A percentile compares a stretch with the other conserved stretches of the same genome.
These are phyloP conservation scores for Aureobasidium subglaciale DNA, from an alignment of 2,329 filamentous ascomycete species.

Conservation along the genomic window DNA sequence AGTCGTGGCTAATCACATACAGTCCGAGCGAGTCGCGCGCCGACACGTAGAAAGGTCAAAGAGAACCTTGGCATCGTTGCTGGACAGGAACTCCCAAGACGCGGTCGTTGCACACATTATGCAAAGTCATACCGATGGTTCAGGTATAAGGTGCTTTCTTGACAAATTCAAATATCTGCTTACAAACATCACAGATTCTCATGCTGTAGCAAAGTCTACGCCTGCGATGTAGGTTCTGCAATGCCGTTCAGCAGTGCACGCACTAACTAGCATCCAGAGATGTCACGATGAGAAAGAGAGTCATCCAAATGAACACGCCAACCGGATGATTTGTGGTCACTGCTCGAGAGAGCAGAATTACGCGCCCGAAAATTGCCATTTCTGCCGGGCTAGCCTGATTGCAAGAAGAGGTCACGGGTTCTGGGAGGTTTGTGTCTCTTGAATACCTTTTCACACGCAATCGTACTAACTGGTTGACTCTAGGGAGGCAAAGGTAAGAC, in stretches of 20 bases:
- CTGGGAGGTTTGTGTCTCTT: constrained; percentile 56
- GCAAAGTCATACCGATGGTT: constrained; percentile 52
- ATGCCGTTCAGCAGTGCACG: too few relatives aligned
- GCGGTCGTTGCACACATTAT: constrained; percentile 49
- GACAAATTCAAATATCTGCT: too few relatives aligned
- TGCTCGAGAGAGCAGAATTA: constrained; percentile 65
- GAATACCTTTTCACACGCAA: too few relatives aligned
- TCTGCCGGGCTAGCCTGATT: constrained; percentile 65
- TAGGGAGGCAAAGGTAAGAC: constrained; percentile 54
- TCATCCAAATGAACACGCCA: constrained; percentile 74
- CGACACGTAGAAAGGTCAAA: constrained; percentile 31
- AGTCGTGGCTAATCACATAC: background rate
- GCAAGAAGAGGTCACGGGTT: constrained; percentile 63
- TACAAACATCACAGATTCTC: constrained; percentile 38
- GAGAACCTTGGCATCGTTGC: constrained; percentile 49
- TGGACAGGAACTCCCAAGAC: constrained; percentile 47
- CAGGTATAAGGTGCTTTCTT: constrained; percentile 33
- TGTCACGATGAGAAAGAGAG: constrained; percentile 68
- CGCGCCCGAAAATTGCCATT: constrained; percentile 64
- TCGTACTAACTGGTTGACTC: background rate
- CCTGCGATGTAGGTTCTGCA: constrained; percentile 44
- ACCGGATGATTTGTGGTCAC: constrained; percentile 64
- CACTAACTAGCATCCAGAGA: too few relatives aligned
- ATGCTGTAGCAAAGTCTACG: constrained; percentile 51
- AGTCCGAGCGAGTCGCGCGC: constrained; percentile 26